Evolutionary conservation across 2,329 filamentous ascomycete species (phyloP).

Genomic region (Cladosporium velox): DNA sequence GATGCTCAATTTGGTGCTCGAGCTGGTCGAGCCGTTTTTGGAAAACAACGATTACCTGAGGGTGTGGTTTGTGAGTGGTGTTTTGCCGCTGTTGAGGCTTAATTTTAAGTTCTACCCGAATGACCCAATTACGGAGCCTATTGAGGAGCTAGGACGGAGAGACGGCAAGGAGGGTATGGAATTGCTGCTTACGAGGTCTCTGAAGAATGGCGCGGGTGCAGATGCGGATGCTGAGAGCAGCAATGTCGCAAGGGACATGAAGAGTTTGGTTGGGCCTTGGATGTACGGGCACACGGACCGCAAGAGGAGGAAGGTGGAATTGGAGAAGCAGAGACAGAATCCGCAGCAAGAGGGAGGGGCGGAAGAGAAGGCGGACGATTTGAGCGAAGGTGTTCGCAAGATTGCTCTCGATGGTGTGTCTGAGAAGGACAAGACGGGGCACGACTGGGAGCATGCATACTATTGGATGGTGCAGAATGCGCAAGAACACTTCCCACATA

Average conservation of each 20-base stretch:
- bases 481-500: slow-evolving; percentile 60
- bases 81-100: slow-evolving; percentile 68
- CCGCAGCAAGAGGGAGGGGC: slow-evolving; percentile 9
- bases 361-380: slow-evolving; percentile 7
- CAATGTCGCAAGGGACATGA: slow-evolving; percentile 64
- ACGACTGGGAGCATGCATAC: slow-evolving; percentile 69
- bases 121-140: slow-evolving; percentile 57
- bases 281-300: slow-evolving; percentile 66
- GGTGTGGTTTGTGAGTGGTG: slow-evolving; percentile 67
- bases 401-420: slow-evolving; percentile 33
- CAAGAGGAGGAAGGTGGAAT: slow-evolving; percentile 43
- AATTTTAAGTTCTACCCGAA: slow-evolving; percentile 69
- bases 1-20: slow-evolving; percentile 66
- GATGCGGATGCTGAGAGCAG: slow-evolving; percentile 20
- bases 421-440: slow-evolving; percentile 45
- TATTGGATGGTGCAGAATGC: slow-evolving; percentile 67
- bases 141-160: slow-evolving; percentile 65
- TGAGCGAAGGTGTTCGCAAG: slow-evolving; percentile 26
- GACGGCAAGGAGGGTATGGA: slow-evolving; percentile 61
- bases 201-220: slow-evolving; percentile 17
- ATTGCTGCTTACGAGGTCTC: slow-evolving; percentile 52
- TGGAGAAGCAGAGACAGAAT: slow-evolving; percentile 5
- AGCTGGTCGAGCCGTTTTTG: slow-evolving; percentile 70
- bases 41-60: slow-evolving; percentile 61
- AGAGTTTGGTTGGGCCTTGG: slow-evolving; percentile 72